A percentile compares a stretch with the other conserved stretches of the same genome.
phyloP scores from a whole-genome alignment of 225 moss, liverwort and hornwort genomes.

The Takakia lepidozioides region DNA sequence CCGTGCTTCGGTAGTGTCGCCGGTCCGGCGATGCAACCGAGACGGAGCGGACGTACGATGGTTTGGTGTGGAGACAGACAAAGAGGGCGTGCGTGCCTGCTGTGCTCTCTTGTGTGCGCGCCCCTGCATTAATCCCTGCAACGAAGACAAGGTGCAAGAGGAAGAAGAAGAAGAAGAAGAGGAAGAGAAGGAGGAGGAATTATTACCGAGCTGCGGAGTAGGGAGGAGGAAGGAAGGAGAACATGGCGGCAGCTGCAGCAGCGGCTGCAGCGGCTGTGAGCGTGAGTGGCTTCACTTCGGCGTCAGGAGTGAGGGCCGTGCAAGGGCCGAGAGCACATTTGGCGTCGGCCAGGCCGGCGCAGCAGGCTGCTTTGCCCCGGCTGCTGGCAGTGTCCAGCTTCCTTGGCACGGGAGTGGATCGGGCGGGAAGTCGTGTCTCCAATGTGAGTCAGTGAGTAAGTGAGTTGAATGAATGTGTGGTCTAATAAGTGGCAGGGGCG shows the following conservation, averaged over 20 bases:
- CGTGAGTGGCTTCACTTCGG: constrained; percentile 8
- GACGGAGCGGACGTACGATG: no score
- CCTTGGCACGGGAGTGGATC: constrained; percentile 39
- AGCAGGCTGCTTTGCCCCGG: constrained; percentile 12
- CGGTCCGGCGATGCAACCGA: no score
- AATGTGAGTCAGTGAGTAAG: constrained; percentile 26
- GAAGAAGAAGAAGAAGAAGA: not conserved
- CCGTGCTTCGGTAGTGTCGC: no score
- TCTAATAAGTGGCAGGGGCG: not conserved
- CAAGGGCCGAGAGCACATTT: constrained; percentile 1
- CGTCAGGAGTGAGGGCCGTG: constrained; percentile 5
- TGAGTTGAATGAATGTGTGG: no score
- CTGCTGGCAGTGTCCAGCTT: constrained; percentile 26
- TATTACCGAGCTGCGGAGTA: no score
- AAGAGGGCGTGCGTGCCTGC: no score
- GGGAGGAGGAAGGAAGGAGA: not conserved
- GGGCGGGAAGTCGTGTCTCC: constrained; percentile 32
- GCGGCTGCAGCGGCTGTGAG: constrained; percentile 6
- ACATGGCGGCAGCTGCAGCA: constrained; percentile 21
- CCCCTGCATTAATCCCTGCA: no score
- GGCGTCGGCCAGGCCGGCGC: constrained; percentile 6
- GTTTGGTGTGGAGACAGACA: no score
- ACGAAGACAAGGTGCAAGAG: no score
- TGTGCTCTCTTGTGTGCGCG: no score
- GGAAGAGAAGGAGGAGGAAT: not conserved